Evolutionary conservation across 306 rosid genomes (phyloP).

Genomic region (Quercus gilva): DNA sequence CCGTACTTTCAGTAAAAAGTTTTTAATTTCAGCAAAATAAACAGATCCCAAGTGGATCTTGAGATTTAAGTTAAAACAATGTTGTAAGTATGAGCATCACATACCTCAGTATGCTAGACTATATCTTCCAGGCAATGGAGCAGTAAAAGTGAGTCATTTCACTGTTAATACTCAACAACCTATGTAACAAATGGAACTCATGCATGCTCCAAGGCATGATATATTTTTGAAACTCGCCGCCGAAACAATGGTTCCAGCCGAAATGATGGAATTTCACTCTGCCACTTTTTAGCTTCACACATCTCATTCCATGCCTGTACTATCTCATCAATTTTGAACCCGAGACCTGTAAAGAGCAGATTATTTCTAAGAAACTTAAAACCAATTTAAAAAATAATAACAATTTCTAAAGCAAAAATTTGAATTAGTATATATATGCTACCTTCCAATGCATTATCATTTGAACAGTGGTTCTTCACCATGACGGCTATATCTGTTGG

Average conservation of each 20-base stretch:
- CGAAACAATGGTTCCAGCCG: constrained; percentile 81
- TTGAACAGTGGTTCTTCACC: constrained; percentile 85
- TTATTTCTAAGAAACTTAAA: background rate
- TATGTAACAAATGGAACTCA: constrained; percentile 31
- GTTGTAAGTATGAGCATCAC: background rate
- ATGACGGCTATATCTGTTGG: constrained; percentile 71
- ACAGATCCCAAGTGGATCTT: accelerated
- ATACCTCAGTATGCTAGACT: constrained; percentile 45
- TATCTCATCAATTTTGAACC: constrained; percentile 81
- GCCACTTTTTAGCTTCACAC: constrained; percentile 79
- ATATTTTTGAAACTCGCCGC: constrained; percentile 62
- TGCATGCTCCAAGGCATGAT: constrained; percentile 65
- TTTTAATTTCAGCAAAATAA: too few species aligned
- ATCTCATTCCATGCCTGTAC: constrained; percentile 90
- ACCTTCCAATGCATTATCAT: constrained; percentile 61
- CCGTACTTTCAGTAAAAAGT: too few species aligned
- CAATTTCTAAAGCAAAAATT: constrained; percentile 6
- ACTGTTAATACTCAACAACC: constrained; percentile 11
- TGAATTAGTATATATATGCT: constrained; percentile 4
- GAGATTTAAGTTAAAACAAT: constrained; percentile 3
- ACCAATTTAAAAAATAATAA: background rate
- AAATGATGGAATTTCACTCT: constrained; percentile 67
- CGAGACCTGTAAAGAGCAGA: constrained; percentile 48
- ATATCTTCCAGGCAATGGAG: constrained; percentile 27
- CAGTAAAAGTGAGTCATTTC: constrained; percentile 19